Base-by-base conservation (phyloP, 164 flowering plant genomes). In the Paratinospora sagittata region DNA sequence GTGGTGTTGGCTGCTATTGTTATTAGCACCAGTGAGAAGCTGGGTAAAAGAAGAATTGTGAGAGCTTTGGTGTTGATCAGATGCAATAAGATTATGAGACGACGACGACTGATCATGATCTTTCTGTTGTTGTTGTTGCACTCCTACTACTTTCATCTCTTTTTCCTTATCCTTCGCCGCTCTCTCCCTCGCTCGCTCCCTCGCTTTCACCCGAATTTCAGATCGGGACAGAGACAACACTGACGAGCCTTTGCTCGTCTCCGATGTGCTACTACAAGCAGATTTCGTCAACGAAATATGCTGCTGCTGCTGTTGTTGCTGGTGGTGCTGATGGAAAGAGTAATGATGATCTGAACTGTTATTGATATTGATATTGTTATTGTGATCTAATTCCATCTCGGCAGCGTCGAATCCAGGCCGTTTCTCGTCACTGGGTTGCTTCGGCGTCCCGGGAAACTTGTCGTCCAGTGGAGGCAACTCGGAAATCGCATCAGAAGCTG, bases 181-280 rank as follows among this genome's bases (percentile, higher is more conserved):
- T 74, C 97, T 85, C 72, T 88, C 94, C 78, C 90, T 84, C 0
- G 96, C 98, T 12, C 96, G 65, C 73, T 89, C 96, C 12, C 97
- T 73, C 0, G 97, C 95, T 69, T 87, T 90, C 11, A 79, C 88
- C 0, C 96, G 82, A 26, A 66, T 78, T 58, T 92, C 92, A 0
- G 92, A 77, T 68, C 90, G 73, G 1, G 95, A 84, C 0, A 90
- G 85, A 0, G 98, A 89, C 41, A 90, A 71, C 8, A 84, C 91
- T 0, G 97, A 88, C 0, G 97, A 89, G 13, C 93, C 92, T 43
- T 90, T 94, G 79, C 97, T 92, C 1, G 93, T 90, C 80, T 92
- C 98, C 0, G 98, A 92, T 36, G 82, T 89, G 73, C 95, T 93
- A 63, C 95, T 90, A 26, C 91, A 83, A 73, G 90, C 89, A 3